Base-by-base conservation (phyloP, 2,329 filamentous ascomycete genomes). In the Aspergillus bombycis region DNA sequence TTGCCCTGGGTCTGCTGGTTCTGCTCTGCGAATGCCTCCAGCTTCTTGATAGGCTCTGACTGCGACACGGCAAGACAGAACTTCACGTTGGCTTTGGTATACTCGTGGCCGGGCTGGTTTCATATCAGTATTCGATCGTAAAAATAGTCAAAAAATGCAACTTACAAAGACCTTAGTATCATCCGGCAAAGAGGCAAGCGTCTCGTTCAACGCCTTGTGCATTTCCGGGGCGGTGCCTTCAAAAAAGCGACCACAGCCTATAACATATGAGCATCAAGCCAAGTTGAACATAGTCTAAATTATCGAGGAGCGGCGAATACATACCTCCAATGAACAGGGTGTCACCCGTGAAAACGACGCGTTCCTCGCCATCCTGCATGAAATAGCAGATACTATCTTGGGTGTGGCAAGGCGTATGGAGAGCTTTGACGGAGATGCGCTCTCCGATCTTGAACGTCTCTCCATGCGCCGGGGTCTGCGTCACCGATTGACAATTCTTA, bases 311-410 rank as follows among this genome's bases (percentile, higher is more conserved):
- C 68, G 70, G 34, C 28, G 9, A 32, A 21, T 52, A 60, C 23
- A 71, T 77, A 92, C 92, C 94, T 63, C 91, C 94, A 74, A 96
- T 94, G 80, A 99, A 99, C 43, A 99, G 82, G 0, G 95, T 99
- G 76, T 99, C 95, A 11, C 95, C 95, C 0, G 95, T 98, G 75
- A 99, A 99, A 3, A 99, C 93, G 9, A 86, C 94, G 71, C 87
- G 89, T 56, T 91, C 55, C 14, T 78, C 69, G 11, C 88, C 89
- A 73, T 99, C 94, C 79, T 97, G 88, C 83, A 95, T 89, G 70
- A 89, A 92, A 82, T 89, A 99, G 84, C 95, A 99, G 76, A 99
- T 97, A 78, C 94, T 97, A 81, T 99, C 95, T 81, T 97, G 94
- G 1, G 95, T 99, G 77, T 99, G 95, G 78, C 95, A 99, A 1